A percentile compares a stretch with the other conserved stretches of the same genome.
Evolutionary conservation across 805 yeast species (phyloP).

Genomic region (Candida hispaniensis): DNA sequence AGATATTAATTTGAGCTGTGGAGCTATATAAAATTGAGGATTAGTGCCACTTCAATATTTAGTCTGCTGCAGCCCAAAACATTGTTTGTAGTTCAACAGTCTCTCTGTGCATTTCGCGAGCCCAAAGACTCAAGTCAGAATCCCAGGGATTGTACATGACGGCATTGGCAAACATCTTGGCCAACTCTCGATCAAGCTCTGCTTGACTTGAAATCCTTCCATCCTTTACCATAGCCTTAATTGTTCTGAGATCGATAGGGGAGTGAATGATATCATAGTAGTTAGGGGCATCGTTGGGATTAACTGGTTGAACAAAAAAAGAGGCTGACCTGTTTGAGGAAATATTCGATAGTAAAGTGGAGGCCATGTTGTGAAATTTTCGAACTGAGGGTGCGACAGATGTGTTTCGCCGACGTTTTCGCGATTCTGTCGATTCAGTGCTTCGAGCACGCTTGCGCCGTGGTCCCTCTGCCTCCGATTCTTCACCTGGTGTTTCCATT

Average conservation of each 20-base stretch:
- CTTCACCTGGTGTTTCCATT: conserved; percentile 5
- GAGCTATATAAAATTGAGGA: too few relatives aligned
- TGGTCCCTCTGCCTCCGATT: conserved; percentile 2
- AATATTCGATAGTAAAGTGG: conserved; percentile 51
- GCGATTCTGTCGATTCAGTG: conserved; percentile 3
- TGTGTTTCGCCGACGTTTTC: conserved; percentile 10
- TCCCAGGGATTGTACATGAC: conserved; percentile 67
- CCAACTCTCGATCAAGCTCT: conserved; percentile 56
- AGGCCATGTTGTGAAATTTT: conserved; percentile 50
- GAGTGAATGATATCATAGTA: conserved; percentile 49
- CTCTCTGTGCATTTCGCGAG: conserved; percentile 61
- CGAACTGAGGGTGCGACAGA: conserved; percentile 27
- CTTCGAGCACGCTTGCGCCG: conserved; percentile 7
- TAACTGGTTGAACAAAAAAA: conserved; percentile 62
- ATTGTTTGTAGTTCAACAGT: conserved; percentile 40
- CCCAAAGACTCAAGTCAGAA: conserved; percentile 50
- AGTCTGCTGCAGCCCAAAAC: conserved; percentile 43
- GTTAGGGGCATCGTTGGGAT: conserved; percentile 54
- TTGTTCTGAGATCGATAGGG: conserved; percentile 61
- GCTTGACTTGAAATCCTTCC: conserved; percentile 40
- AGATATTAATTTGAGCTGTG: too few relatives aligned
- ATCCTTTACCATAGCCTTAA: conserved; percentile 46
- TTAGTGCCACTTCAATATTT: conserved; percentile 1
- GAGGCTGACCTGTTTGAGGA: conserved; percentile 65
- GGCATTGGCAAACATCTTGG: conserved; percentile 74